Base-by-base conservation (phyloP, 805 yeast species). In the Sugiyamaella qingdaonensis region DNA sequence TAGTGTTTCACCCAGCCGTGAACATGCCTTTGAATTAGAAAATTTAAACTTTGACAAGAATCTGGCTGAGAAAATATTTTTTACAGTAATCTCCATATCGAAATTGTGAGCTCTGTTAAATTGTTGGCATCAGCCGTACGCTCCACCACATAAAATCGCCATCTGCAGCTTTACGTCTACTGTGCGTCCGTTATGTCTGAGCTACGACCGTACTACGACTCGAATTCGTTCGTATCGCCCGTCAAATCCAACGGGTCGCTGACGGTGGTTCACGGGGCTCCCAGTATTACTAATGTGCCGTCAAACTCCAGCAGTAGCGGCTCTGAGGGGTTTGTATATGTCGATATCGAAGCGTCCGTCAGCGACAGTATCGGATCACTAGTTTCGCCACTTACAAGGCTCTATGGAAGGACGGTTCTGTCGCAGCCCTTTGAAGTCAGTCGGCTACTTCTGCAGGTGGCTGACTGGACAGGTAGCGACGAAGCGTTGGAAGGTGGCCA, bases 351-450 rank as follows among this genome's bases (percentile, higher is more conserved):
- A 73, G 72, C 58, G 58, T 81, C 82, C 63, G 68, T 86, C 61
- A 74, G 74, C 49, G 87, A 82, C 57, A 65, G 85, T 33, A 58
- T 83, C 4, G 73, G 76, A 50, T 80, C 82, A 39, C 73, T 89
- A 54, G 68, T 82, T 21, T 74, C 78, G 64, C 81, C 86, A 44
- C 81, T 88, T 56, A 62, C 83, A 48, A 80, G 81, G 58, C 85
- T 83, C 58, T 92, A 94, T 71, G 68, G 81, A 51, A 82, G 82
- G 55, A 81, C 84, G 44, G 67, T 89, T 32, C 65, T 87, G 8
- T 79, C 88, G 16, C 97, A 94, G 68, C 98, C 99, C 1, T 84
- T 91, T 68, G 97, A 92, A 61, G 85, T 88, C 14, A 80, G 87
- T 4, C 76, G 92, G 52, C 75, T 88, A 58, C 73, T 91, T 27